Base-by-base conservation (phyloP, 805 yeast genomes). In the Candida silvatica region DNA sequence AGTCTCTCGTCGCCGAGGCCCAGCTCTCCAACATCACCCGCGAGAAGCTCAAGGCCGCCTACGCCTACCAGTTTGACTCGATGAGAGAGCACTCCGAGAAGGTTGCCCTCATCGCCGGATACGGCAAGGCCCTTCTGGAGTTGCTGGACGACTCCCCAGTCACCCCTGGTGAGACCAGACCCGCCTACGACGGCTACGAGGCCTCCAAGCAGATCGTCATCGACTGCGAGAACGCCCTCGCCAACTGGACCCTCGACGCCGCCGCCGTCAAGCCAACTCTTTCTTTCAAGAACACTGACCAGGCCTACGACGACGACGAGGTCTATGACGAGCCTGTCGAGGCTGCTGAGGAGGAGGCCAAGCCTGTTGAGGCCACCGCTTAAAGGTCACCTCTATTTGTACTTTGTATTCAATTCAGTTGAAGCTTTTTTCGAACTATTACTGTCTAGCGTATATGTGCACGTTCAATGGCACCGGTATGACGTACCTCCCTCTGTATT, bases 121-220 rank as follows among this genome's bases (percentile, higher is more conserved):
- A 84, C 67, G 94, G 94, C 64, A 82, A 82, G 66, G 92, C 90
- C 22, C 62, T 84, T 39, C 68, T 84, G 54, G 90, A 82, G 64
- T 70, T 84, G 55, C 69, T 84, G 55, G 94, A 83, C 54, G 92
- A 82, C 53, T 65, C 85, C 43, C 83, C 92, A 42, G 90, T 83
- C 35, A 81, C 90, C 40, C 94, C 94, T 40, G 94, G 94, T 69
- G 94, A 83, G 66, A 81, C 90, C 32, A 80, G 92, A 75, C 81
- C 88, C 27, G 81, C 88, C 39, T 82, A 82, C 58, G 94, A 82
- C 51, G 94, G 94, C 48, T 82, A 81, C 59, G 92, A 82, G 60
- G 87, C 90, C 31, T 80, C 90, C 28, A 82, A 81, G 65, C 94
- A 82, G 64, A 82, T 82, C 59, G 81, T 82, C 51, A 77, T 82